These are phyloP conservation scores for Bruguiera hainesii DNA, from an alignment of 441 rosid species.

Conservation along the genomic window DNA sequence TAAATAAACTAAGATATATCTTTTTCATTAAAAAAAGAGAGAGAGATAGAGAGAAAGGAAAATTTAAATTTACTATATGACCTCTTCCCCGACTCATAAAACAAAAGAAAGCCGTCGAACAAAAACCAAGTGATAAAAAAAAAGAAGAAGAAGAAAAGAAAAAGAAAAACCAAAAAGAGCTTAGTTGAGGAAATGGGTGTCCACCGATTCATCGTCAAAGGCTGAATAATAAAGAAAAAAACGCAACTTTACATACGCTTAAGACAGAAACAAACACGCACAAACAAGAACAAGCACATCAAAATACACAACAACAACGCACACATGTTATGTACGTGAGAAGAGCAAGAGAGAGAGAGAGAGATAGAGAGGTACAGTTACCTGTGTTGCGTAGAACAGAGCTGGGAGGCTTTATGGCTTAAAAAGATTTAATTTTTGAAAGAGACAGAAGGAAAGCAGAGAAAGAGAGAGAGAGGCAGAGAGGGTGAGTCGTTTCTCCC, in stretches of 20 bases:
- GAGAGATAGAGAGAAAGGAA: neutral
- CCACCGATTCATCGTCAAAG: conserved; percentile 28
- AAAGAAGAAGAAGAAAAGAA: no score
- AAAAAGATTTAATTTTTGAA: neutral
- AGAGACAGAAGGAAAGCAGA: neutral
- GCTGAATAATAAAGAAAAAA: conserved; percentile 28
- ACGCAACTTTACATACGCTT: conserved; percentile 23
- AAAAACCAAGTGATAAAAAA: neutral
- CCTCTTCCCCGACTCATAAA: neutral
- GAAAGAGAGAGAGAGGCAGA: neutral
- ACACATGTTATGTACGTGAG: neutral
- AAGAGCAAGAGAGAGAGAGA: neutral
- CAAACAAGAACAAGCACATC: conserved; percentile 3
- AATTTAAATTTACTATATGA: neutral
- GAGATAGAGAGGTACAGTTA: neutral
- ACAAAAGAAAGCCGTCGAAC: neutral
- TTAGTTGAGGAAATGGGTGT: conserved; percentile 30
- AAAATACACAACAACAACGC: neutral
- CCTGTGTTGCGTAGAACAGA: neutral
- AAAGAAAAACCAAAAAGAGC: neutral
- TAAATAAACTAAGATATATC: neutral
- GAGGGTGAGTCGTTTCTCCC: neutral
- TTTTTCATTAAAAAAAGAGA: neutral
- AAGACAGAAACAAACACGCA: conserved; percentile 2
- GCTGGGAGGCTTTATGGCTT: neutral